Percentiles rank a stretch among this genome's conserved stretches.
Conservation (phyloP, 2,329 filamentous ascomycete species). For the Coniochaeta prunicola region DNA sequence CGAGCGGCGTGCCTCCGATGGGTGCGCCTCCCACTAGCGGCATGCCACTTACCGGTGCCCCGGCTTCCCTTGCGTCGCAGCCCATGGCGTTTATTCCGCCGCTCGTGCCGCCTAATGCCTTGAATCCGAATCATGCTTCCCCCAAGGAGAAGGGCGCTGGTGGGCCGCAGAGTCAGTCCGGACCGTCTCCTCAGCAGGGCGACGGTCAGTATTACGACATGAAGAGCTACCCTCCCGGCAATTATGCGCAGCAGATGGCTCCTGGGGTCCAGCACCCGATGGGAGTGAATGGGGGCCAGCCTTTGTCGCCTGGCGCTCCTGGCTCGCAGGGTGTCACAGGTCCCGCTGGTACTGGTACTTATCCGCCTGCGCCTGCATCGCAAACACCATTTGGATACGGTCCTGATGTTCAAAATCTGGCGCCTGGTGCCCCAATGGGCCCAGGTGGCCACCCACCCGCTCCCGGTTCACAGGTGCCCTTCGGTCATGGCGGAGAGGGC, state of each 20-base stretch:
- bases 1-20: background rate
- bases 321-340: background rate
- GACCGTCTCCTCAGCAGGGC: background rate
- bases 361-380: background rate
- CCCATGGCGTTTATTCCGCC: background rate
- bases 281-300: background rate
- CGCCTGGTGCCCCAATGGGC: background rate
- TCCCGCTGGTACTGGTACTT: background rate
- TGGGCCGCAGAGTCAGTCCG: background rate
- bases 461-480: background rate
- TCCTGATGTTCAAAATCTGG: background rate
- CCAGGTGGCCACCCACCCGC: background rate
- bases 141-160: background rate
- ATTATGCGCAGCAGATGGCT: background rate
- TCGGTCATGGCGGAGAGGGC: background rate
- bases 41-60: background rate
- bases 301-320: background rate
- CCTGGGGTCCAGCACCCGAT: background rate
- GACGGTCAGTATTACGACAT: background rate
- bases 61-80: background rate
- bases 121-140: background rate
- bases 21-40: background rate
- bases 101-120: background rate
- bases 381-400: background rate
- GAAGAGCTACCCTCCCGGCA: background rate